Evolutionary conservation across 2,329 filamentous ascomycete genomes (phyloP).

Genomic region (Penicillium sp.): DNA sequence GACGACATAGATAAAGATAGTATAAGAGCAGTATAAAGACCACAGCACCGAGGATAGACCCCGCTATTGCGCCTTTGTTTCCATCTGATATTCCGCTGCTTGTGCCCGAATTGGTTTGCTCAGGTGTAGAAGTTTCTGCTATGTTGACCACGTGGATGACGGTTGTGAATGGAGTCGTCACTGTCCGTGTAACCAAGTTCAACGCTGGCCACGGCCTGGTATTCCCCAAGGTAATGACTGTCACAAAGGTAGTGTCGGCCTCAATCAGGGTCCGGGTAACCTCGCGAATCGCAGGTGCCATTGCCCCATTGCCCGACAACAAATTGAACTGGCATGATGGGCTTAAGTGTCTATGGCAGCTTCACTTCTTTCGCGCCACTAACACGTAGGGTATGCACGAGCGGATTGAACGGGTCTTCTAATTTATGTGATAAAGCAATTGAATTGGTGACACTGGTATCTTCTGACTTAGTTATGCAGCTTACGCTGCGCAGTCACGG

Average conservation of each 20-base stretch:
- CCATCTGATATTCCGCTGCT: background rate
- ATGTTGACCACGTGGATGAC: background rate
- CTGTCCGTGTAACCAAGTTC: background rate
- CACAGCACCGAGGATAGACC: background rate
- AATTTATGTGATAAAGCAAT: background rate
- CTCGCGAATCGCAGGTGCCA: constrained; percentile 7
- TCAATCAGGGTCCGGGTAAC: background rate
- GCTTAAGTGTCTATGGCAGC: background rate
- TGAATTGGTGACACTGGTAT: background rate
- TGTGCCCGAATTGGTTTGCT: background rate
- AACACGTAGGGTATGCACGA: constrained; percentile 8
- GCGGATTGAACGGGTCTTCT: background rate
- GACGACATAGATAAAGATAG: background rate
- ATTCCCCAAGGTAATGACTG: background rate
- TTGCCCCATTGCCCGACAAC: constrained; percentile 2
- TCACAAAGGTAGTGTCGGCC: background rate
- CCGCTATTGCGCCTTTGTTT: constrained; percentile 5
- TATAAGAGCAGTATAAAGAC: constrained; percentile 1
- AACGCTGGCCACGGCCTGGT: background rate
- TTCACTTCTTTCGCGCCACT: constrained; percentile 1
- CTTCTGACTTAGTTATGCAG: constrained; percentile 10
- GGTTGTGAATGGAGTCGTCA: background rate
- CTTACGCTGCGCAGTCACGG: background rate
- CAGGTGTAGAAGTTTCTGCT: background rate
- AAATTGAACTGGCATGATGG: background rate